Percentiles rank a stretch among this genome's conserved stretches.
Conservation (phyloP, 305 asterid genomes). For the Rubia peregrina region DNA sequence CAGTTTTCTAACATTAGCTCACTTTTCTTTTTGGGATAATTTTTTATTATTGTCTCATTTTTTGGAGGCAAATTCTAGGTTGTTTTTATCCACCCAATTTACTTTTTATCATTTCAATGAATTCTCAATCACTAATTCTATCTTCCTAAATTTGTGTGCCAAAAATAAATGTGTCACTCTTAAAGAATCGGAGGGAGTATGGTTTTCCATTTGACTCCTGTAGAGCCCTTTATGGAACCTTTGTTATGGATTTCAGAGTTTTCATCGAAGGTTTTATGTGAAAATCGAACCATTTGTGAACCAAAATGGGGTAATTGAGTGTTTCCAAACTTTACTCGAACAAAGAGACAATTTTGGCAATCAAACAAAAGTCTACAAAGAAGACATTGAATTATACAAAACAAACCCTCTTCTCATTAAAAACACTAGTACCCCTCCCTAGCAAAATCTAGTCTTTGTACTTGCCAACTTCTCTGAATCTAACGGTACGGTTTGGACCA, state of each 20-base stretch:
- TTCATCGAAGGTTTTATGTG: neutral
- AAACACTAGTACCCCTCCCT: constrained; percentile 9
- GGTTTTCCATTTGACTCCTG: neutral
- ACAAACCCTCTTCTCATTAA: neutral
- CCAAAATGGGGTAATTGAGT: neutral
- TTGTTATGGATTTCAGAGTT: neutral
- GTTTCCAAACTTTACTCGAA: neutral
- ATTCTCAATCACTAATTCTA: too few relatives aligned
- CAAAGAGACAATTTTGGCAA: neutral
- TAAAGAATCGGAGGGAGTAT: too few relatives aligned
- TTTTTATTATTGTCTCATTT: too few relatives aligned
- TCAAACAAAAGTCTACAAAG: neutral
- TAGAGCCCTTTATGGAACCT: neutral
- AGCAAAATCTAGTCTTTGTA: constrained; percentile 9
- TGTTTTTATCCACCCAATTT: too few relatives aligned
- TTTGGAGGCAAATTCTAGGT: too few relatives aligned
- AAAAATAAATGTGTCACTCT: too few relatives aligned
- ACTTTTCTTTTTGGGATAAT: too few relatives aligned
- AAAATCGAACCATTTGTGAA: neutral
- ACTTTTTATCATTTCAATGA: too few relatives aligned
- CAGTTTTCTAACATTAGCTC: too few relatives aligned
- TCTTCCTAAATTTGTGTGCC: too few relatives aligned
- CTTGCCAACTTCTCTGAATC: neutral
- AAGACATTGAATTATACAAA: neutral
- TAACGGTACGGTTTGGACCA: neutral